Conservation (phyloP, 768 basidiomycete species). For the Lactifluus volemus region DNA sequence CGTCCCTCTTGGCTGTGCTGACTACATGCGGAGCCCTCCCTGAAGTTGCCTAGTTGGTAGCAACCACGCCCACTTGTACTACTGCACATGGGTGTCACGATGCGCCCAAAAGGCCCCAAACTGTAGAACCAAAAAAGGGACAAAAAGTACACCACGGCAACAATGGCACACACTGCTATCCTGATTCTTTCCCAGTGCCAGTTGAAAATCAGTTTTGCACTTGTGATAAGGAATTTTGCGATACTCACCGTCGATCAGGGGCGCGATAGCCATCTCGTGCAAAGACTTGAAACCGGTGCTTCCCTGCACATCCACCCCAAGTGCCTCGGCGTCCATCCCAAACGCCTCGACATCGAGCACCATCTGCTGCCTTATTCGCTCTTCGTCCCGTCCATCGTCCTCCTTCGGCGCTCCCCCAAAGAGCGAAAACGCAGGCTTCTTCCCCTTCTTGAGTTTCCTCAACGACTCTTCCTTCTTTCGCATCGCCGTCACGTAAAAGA, state of each 20-base stretch:
- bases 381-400: slow-evolving; percentile 78
- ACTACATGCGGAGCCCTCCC: no score
- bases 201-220: no score
- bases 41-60: no score
- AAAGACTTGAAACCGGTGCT: slow-evolving; percentile 47
- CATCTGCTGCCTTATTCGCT: slow-evolving; percentile 82
- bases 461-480: slow-evolving; percentile 91
- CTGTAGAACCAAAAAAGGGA: no score
- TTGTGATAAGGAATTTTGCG: no score
- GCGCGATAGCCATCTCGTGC: slow-evolving; percentile 49
- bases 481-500: slow-evolving; percentile 70
- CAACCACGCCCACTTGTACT: no score
- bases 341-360: slow-evolving; percentile 80
- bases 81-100: no score
- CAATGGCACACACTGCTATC: no score
- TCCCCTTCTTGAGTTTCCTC: slow-evolving; percentile 78
- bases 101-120: no score
- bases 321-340: slow-evolving; percentile 59
- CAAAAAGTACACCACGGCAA: no score
- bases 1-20: neutral
- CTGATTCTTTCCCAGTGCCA: no score
- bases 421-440: slow-evolving; percentile 69
- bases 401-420: slow-evolving; percentile 54
- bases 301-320: slow-evolving; percentile 55
- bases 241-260: slow-evolving; percentile 27